Conservation (phyloP, 768 basidiomycete species). For the Tylopilus vinaceipallidus region DNA sequence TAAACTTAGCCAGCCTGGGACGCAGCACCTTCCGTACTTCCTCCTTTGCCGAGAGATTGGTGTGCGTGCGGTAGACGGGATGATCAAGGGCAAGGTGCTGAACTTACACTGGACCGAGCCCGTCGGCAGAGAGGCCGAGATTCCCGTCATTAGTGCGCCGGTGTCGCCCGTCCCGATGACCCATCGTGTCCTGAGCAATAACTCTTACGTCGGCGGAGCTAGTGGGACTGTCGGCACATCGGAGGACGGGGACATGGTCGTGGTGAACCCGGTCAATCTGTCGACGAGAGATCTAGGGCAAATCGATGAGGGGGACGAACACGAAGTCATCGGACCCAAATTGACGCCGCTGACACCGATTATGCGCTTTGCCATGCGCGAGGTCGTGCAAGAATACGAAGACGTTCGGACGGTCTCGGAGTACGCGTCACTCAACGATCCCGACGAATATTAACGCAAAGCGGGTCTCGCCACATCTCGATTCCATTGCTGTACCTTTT, state of each 20-base stretch:
- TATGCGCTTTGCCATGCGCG: slow-evolving; percentile 80
- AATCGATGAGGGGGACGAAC: slow-evolving; percentile 50
- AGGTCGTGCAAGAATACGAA: slow-evolving; percentile 81
- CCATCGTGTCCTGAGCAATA: slow-evolving; percentile 28
- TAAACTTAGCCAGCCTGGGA: slow-evolving; percentile 63
- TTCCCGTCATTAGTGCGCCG: slow-evolving; percentile 26
- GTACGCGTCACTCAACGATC: slow-evolving; percentile 67
- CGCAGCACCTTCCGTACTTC: slow-evolving; percentile 73
- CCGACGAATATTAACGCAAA: slow-evolving; percentile 60
- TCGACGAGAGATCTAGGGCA: slow-evolving; percentile 43
- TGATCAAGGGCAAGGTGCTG: slow-evolving; percentile 75
- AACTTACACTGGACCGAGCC: slow-evolving; percentile 78
- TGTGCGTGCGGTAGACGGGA: slow-evolving; percentile 78
- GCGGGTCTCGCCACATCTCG: slow-evolving; percentile 3
- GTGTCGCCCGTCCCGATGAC: slow-evolving; percentile 28
- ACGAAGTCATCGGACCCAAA: slow-evolving; percentile 68
- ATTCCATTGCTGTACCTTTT: not conserved
- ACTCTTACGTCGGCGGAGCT: slow-evolving; percentile 29
- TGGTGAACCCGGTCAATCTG: slow-evolving; percentile 37
- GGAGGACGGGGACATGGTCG: slow-evolving; percentile 49
- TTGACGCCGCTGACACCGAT: slow-evolving; percentile 76
- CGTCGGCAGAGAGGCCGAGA: slow-evolving; percentile 51
- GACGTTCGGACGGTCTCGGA: slow-evolving; percentile 73
- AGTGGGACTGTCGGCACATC: slow-evolving; percentile 43
- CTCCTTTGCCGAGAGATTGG: slow-evolving; percentile 81